These are phyloP conservation scores for Rosa hybrid DNA, from an alignment of 331 rosid genomes.

Conservation along the genomic window DNA sequence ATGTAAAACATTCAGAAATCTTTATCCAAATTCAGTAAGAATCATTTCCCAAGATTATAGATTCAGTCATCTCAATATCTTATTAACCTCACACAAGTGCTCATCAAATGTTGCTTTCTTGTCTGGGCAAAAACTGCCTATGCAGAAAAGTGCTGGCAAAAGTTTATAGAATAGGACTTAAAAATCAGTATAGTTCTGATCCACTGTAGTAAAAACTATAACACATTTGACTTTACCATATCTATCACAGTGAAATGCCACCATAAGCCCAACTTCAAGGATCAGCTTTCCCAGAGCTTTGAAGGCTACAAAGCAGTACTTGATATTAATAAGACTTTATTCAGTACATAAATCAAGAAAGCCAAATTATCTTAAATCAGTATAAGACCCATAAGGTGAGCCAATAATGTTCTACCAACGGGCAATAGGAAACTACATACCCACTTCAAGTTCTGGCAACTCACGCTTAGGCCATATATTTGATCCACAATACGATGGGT, in stretches of 20 bases:
- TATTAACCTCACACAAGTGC: not conserved
- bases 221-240: conserved; percentile 55
- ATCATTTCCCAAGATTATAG: conserved; percentile 6
- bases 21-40: not conserved
- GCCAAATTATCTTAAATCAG: not conserved
- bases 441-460: conserved; percentile 81
- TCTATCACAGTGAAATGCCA: conserved; percentile 89
- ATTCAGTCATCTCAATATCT: not conserved
- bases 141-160: conserved; percentile 8
- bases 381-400: not conserved
- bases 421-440: conserved; percentile 40
- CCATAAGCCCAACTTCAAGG: conserved; percentile 83
- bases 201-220: not conserved
- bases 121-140: conserved; percentile 10
- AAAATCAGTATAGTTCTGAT: not conserved
- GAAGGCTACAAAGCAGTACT: conserved; percentile 58
- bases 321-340: conserved; percentile 16
- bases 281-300: conserved; percentile 93
- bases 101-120: conserved; percentile 10
- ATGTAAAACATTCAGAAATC: conserved; percentile 6
- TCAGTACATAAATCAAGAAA: conserved; percentile 10
- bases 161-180: conserved; percentile 6
- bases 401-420: not conserved
- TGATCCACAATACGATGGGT: conserved; percentile 87
- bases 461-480: conserved; percentile 83